Percentiles rank a stretch among this genome's conserved stretches.
These are phyloP conservation scores for Quercus suber DNA, from an alignment of 306 rosid species.

Conservation along the genomic window DNA sequence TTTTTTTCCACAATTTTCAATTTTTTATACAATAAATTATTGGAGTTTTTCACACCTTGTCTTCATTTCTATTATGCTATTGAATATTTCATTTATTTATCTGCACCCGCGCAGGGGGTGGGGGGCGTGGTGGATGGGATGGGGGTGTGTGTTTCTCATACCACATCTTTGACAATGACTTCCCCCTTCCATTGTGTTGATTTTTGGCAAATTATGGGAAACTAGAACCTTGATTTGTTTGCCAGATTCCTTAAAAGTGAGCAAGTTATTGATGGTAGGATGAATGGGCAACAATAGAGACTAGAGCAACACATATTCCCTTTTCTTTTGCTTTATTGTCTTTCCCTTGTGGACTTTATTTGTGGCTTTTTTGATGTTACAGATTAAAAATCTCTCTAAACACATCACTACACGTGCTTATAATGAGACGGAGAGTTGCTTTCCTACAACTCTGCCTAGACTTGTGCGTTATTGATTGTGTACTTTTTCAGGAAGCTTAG, in stretches of 20 bases:
- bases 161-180: not conserved
- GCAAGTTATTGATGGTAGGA: not conserved
- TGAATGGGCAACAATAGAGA: not conserved
- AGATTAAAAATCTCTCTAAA: not conserved
- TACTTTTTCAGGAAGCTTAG: constrained; percentile 51
- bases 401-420: not conserved
- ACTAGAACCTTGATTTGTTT: not conserved
- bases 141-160: not conserved
- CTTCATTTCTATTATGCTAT: not conserved
- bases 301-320: not conserved
- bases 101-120: rapidly evolving
- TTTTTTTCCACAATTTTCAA: not conserved
- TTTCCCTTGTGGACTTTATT: not conserved
- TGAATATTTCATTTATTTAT: not conserved
- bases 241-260: not conserved
- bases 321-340: not conserved
- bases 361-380: not conserved
- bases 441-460: constrained; percentile 24
- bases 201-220: not conserved
- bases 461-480: constrained; percentile 19
- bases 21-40: not conserved
- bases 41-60: not conserved
- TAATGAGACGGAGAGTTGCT: constrained; percentile 9
- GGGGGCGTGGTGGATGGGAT: no score
- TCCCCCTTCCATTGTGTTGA: not conserved